Evolutionary conservation across 2,329 filamentous ascomycete species (phyloP).

Genomic region (Fusarium agapanthi): DNA sequence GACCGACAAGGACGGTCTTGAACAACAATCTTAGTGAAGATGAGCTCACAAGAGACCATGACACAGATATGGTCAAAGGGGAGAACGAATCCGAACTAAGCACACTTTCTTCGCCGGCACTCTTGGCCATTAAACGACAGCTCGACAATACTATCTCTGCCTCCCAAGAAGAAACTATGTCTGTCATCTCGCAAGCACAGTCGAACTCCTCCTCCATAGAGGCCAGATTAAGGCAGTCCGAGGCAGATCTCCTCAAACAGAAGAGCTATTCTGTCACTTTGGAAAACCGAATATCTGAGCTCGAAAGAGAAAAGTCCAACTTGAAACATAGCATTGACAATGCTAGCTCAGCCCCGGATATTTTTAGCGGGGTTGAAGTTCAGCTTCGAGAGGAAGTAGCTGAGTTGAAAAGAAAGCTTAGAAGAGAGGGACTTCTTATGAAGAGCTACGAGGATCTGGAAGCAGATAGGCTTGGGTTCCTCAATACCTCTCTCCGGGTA

Average conservation of each 20-base stretch:
- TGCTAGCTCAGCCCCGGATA: no score
- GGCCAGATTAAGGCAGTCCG: fast-evolving
- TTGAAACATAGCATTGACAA: no score
- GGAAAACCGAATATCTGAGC: background rate
- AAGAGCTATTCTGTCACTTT: background rate
- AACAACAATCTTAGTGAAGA: background rate
- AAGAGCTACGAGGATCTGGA: background rate
- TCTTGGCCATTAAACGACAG: fast-evolving
- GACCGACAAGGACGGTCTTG: fast-evolving
- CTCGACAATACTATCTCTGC: fast-evolving
- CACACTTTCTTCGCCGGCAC: fast-evolving
- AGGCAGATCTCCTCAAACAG: background rate
- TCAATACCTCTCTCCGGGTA: background rate
- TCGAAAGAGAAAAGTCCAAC: fast-evolving
- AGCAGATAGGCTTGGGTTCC: background rate
- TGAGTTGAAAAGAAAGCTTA: background rate
- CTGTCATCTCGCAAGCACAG: fast-evolving
- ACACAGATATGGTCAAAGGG: fast-evolving
- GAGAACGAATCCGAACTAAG: background rate
- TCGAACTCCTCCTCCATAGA: fast-evolving
- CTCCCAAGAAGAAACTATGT: background rate
- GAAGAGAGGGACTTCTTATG: fast-evolving
- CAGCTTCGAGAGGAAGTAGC: background rate
- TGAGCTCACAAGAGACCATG: background rate
- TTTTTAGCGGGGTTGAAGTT: no score